Percentiles rank a stretch among this genome's conserved stretches.
Conservation (phyloP, 768 basidiomycete species). For the Podaxis sp. region DNA sequence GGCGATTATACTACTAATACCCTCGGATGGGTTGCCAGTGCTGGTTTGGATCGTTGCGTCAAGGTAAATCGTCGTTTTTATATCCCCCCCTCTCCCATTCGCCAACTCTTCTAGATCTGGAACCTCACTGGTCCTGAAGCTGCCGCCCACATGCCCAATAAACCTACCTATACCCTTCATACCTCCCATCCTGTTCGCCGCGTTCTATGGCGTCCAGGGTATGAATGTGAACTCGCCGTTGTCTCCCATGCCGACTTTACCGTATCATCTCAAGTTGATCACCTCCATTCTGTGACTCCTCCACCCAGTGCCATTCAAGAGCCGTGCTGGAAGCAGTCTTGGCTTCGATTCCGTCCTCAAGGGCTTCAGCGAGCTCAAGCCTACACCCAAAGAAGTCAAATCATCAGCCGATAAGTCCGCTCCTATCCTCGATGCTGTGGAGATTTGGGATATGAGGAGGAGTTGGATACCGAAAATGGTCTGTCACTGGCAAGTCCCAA, state of each 20-base stretch:
- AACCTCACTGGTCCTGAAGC: conserved; percentile 48
- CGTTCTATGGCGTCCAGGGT: conserved; percentile 72
- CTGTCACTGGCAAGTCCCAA: conserved; percentile 51
- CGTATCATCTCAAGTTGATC: conserved; percentile 18
- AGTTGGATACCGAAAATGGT: conserved; percentile 81
- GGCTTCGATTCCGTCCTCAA: conserved; percentile 24
- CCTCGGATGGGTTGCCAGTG: conserved; percentile 75
- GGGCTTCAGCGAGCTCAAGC: conserved; percentile 11
- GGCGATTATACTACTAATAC: conserved; percentile 29
- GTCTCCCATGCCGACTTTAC: conserved; percentile 60
- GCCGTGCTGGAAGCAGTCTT: conserved; percentile 24
- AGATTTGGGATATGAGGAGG: conserved; percentile 85
- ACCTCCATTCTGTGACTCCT: conserved; percentile 17
- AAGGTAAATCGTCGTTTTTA: conserved; percentile 41
- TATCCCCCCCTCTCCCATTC: background rate
- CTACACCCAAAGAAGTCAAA: conserved; percentile 3
- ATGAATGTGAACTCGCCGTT: conserved; percentile 71
- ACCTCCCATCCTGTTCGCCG: conserved; percentile 72
- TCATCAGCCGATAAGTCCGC: background rate
- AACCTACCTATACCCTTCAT: conserved; percentile 67
- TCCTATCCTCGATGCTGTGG: conserved; percentile 53
- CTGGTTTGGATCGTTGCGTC: conserved; percentile 73
- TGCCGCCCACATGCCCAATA: conserved; percentile 49
- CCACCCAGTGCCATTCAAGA: conserved; percentile 15
- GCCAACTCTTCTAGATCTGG: conserved; percentile 50